Evolutionary conservation across 2,329 filamentous ascomycete species (phyloP), one percentile per base, ranked within the genome.

Genomic region (Pyrenochaeta sp.): DNA sequence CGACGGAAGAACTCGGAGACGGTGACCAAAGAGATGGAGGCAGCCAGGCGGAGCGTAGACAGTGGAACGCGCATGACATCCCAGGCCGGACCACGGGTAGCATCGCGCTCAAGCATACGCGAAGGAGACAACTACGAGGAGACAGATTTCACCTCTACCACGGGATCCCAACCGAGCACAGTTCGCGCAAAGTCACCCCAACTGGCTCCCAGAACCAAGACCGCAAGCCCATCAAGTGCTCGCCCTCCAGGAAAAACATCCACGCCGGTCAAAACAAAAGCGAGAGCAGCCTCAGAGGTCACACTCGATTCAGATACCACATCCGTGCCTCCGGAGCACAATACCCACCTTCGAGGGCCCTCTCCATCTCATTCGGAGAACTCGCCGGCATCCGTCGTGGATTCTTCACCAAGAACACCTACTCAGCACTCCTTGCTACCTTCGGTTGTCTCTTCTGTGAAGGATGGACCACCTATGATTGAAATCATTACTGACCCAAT

Each of bases 221-320:
- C 68, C 14, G 56, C 61, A n/a, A 71, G 66, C 45, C 65, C 71
- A 7, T 51, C 67, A 2, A 60, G 48, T 33, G 50, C 61, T 7
- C 53, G 58, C 3, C 46, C 60, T 10, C 53, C 64, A n/a, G 56
- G 56, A 33, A 75, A 71, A 35, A 62, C 60, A 30, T 60, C 62
- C 15, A 66, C 64, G 27, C 61, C 65, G 7, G 45, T 57, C 41
- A 65, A 60, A 36, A 57, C 45, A 37, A 64, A 58, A 51, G 75
- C 75, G 10, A 73, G 75, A 42, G 69, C 72, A 17, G 67, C 69
- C 10, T 80, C 78, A 0, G 77, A 71, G 23, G 57, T 79, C 20
- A 79, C 78, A 3, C 71, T 77, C 15, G 79, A 81, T 53, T 81
- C 79, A 1, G 75, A 81, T 43, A 76, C 77, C 15, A 82, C 79